Percentiles rank a stretch among this genome's conserved stretches.
These are phyloP conservation scores for Chrysochromulina parva DNA, from an alignment of 78 protist genomes.

Conservation along the genomic window DNA sequence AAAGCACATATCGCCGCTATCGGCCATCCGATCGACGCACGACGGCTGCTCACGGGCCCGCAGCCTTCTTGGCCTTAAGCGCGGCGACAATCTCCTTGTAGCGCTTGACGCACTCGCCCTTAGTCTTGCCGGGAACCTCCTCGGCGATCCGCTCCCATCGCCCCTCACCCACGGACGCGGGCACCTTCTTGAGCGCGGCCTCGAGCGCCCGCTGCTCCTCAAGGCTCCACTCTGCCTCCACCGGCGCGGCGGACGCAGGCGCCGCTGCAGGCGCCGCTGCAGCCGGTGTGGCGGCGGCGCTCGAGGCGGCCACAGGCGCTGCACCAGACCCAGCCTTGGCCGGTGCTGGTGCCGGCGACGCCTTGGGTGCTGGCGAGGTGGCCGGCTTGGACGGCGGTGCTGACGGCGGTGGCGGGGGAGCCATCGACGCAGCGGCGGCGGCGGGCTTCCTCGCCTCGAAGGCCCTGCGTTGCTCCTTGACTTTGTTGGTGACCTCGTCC, in stretches of 20 bases:
- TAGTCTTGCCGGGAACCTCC: neutral
- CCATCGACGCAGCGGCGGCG: too few relatives aligned
- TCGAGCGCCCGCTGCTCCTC: slow-evolving; percentile 10
- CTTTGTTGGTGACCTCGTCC: too few relatives aligned
- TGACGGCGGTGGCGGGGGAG: too few relatives aligned
- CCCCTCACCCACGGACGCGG: neutral
- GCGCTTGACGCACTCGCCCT: neutral
- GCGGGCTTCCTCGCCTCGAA: too few relatives aligned
- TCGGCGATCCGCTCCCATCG: slow-evolving; percentile 9
- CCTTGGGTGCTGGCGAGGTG: neutral
- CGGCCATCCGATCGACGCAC: too few relatives aligned
- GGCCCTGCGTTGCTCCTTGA: too few relatives aligned
- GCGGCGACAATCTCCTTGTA: slow-evolving; percentile 12
- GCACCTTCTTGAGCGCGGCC: neutral
- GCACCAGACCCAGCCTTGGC: neutral
- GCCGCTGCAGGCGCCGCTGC: neutral
- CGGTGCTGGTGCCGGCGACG: neutral
- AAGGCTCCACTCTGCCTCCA: neutral
- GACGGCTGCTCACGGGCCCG: neutral
- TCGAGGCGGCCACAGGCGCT: neutral
- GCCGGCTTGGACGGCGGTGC: neutral
- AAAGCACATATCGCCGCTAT: too few relatives aligned
- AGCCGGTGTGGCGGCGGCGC: neutral
- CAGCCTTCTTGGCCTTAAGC: neutral
- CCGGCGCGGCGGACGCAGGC: neutral